Percentiles rank a stretch among this genome's conserved stretches.
phyloP scores from a whole-genome alignment of 1,284 basidiomycete species.

The Cryptococcus sp. region DNA sequence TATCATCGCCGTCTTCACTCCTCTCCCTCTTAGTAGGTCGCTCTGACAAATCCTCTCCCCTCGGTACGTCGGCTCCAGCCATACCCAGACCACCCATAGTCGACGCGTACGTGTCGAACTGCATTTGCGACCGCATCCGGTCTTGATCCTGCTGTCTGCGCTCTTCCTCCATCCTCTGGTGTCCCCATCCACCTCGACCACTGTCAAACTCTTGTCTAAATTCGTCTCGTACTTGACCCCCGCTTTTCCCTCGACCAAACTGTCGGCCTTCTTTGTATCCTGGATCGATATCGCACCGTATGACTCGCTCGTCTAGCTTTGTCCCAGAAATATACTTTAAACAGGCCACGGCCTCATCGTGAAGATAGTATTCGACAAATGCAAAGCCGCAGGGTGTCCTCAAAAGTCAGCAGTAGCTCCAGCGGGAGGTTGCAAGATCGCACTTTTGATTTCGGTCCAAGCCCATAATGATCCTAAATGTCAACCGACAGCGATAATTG shows the following conservation, averaged over 20 bases:
- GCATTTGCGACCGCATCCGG: constrained; percentile 65
- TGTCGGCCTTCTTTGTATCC: constrained; percentile 96
- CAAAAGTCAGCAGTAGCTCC: constrained; percentile 9
- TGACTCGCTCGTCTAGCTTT: constrained; percentile 98
- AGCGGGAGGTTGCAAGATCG: constrained; percentile 1
- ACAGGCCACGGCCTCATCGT: constrained; percentile 85
- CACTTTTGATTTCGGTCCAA: constrained; percentile 90
- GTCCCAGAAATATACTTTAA: constrained; percentile 94
- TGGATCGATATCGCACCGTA: constrained; percentile 96
- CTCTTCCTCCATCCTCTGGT: constrained; percentile 50
- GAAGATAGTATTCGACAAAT: constrained; percentile 98
- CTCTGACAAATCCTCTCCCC: constrained; percentile 39
- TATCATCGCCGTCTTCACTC: constrained; percentile 30
- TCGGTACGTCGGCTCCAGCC: constrained; percentile 68
- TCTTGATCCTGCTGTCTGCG: constrained; percentile 61
- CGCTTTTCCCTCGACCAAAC: constrained; percentile 93
- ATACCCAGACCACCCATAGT: constrained; percentile 70
- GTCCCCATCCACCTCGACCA: constrained; percentile 88
- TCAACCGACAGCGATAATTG: background rate
- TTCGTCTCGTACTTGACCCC: constrained; percentile 93
- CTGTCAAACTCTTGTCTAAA: constrained; percentile 96
- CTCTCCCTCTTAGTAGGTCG: constrained; percentile 29
- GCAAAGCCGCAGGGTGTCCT: constrained; percentile 99
- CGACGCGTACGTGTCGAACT: constrained; percentile 81
- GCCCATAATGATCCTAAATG: constrained; percentile 83